phyloP scores from a whole-genome alignment of 2,329 filamentous ascomycete genomes.

The Penicillium sp. region DNA sequence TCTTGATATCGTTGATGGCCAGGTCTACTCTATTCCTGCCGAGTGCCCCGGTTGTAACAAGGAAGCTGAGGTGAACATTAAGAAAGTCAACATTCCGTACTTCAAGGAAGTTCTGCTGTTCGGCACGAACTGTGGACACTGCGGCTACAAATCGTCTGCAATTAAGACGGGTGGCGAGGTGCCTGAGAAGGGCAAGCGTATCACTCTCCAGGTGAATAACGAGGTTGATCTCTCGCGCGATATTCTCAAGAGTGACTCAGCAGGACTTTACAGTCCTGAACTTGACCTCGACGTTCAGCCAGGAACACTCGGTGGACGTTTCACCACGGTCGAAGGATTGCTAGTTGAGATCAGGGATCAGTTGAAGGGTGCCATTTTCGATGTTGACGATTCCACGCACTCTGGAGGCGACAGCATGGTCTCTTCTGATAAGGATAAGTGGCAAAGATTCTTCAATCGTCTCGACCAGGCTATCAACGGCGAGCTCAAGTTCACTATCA shows the following conservation, averaged over 20 bases:
- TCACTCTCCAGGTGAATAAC: conserved; percentile 70
- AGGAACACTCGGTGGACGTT: conserved; percentile 89
- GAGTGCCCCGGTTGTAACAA: conserved; percentile 88
- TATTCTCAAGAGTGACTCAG: conserved; percentile 94
- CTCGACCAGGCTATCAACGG: conserved; percentile 78
- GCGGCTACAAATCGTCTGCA: conserved; percentile 92
- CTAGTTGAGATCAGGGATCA: conserved; percentile 84
- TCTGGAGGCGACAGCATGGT: conserved; percentile 76
- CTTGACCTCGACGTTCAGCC: conserved; percentile 65
- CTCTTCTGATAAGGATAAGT: conserved; percentile 63
- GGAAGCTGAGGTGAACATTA: conserved; percentile 64
- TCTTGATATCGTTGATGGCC: conserved; percentile 84
- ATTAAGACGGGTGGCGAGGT: conserved; percentile 96
- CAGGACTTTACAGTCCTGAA: conserved; percentile 80
- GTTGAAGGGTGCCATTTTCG: conserved; percentile 82
- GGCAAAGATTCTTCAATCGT: conserved; percentile 76
- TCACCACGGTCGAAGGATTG: conserved; percentile 87
- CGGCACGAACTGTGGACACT: conserved; percentile 87
- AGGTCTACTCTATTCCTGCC: conserved; percentile 89
- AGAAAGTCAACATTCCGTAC: conserved; percentile 40
- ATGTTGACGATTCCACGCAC: conserved; percentile 57
- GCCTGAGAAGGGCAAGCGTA: conserved; percentile 78
- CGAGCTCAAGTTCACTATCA: conserved; percentile 74
- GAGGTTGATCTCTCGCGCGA: conserved; percentile 78
- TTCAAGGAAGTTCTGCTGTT: conserved; percentile 98